Conservation (phyloP, 352 stramenopile genomes). For the Phytophthora parvispora region DNA sequence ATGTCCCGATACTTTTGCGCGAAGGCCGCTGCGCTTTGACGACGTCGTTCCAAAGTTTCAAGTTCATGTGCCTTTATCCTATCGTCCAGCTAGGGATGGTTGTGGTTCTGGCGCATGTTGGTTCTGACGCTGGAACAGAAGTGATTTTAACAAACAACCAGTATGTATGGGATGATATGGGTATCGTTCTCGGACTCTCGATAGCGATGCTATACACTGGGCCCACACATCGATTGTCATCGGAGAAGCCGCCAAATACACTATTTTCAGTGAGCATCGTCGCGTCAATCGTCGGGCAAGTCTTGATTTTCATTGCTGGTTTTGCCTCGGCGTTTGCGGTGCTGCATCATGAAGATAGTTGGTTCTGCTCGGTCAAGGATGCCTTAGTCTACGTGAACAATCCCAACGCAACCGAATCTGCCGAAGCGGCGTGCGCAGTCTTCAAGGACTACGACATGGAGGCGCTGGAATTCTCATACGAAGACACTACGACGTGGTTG, state of each 20-base stretch:
- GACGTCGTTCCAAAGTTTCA: constrained; percentile 66
- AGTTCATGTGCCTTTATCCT: constrained; percentile 69
- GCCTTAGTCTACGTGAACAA: constrained; percentile 31
- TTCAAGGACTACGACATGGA: constrained; percentile 54
- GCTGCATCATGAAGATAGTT: constrained; percentile 38
- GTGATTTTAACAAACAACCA: constrained; percentile 72
- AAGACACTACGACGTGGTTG: constrained; percentile 66
- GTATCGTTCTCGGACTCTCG: constrained; percentile 57
- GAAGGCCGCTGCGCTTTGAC: constrained; percentile 87
- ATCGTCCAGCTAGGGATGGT: constrained; percentile 65
- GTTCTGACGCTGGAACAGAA: constrained; percentile 13
- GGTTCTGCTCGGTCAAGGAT: constrained; percentile 58
- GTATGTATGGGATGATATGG: constrained; percentile 69
- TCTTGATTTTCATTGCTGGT: constrained; percentile 55
- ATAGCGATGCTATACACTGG: constrained; percentile 68
- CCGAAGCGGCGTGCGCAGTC: constrained; percentile 45
- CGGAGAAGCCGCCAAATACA: constrained; percentile 49
- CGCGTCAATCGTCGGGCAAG: constrained; percentile 56
- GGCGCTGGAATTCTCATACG: constrained; percentile 45
- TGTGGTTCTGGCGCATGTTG: constrained; percentile 38
- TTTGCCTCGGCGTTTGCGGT: constrained; percentile 49
- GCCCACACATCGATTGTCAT: constrained; percentile 38
- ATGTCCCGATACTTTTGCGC: constrained; percentile 80
- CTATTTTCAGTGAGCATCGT: constrained; percentile 64
- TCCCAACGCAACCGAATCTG: constrained; percentile 13